Percentiles rank a stretch among this genome's conserved stretches.
Conservation (phyloP, 2,329 filamentous ascomycete species). For the Leptographium lundbergii region DNA sequence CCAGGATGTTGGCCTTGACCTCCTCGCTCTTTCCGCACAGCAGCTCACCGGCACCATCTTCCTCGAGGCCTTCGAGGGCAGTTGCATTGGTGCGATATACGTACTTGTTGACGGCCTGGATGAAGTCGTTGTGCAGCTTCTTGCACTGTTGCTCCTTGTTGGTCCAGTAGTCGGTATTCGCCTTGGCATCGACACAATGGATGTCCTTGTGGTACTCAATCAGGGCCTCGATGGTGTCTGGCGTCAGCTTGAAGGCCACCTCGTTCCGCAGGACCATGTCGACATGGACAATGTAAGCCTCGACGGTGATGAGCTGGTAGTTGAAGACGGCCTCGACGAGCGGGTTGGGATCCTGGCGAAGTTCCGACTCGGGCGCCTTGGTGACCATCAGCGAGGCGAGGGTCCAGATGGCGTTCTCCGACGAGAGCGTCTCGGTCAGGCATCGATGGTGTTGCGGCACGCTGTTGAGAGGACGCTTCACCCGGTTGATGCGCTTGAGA, state of each 20-base stretch:
- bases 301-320: slow-evolving; percentile 84
- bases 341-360: slow-evolving; percentile 69
- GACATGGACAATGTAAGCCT: slow-evolving; percentile 97
- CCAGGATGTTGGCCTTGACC: slow-evolving; percentile 76
- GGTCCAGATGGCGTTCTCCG: slow-evolving; percentile 84
- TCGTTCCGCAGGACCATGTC: slow-evolving; percentile 98
- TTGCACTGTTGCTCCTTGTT: slow-evolving; percentile 95
- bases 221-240: slow-evolving; percentile 84
- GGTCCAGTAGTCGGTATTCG: slow-evolving; percentile 85
- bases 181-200: slow-evolving; percentile 80
- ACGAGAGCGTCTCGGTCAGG: slow-evolving; percentile 87
- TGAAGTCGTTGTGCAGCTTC: slow-evolving; percentile 93
- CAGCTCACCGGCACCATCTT: slow-evolving; percentile 89
- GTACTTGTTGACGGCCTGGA: slow-evolving; percentile 94
- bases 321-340: slow-evolving; percentile 81
- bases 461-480: slow-evolving; percentile 95
- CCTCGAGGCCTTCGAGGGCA: slow-evolving; percentile 88
- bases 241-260: slow-evolving; percentile 94
- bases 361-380: slow-evolving; percentile 75
- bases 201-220: slow-evolving; percentile 95
- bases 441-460: slow-evolving; percentile 91
- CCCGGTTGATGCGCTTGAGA: slow-evolving; percentile 88
- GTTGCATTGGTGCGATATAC: slow-evolving; percentile 83
- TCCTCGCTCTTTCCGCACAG: slow-evolving; percentile 85
- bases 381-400: slow-evolving; percentile 85